These are phyloP conservation scores for Ehretia macrophylla DNA, from an alignment of 257 asterid genomes.

Conservation along the genomic window DNA sequence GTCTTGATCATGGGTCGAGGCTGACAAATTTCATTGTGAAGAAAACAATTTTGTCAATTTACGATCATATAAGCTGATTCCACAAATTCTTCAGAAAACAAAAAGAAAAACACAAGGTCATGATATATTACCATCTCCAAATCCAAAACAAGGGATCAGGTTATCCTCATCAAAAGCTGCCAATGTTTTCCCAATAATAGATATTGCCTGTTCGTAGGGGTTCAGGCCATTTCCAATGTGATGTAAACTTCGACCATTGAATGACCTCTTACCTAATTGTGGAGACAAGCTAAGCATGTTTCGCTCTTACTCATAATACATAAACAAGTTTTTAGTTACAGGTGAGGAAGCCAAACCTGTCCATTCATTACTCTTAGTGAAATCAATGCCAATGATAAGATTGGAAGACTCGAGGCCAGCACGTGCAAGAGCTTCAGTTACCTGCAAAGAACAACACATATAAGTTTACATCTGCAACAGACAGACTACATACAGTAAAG, in stretches of 20 bases:
- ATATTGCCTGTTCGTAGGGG: slow-evolving; percentile 90
- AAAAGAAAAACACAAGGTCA: background rate
- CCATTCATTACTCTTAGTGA: slow-evolving; percentile 98
- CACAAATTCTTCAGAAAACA: background rate
- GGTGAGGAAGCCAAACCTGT: slow-evolving; percentile 49
- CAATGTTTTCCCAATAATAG: slow-evolving; percentile 88
- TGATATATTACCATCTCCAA: slow-evolving; percentile 72
- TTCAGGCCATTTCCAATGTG: slow-evolving; percentile 57
- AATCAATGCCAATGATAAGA: slow-evolving; percentile 88
- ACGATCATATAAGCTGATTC: background rate
- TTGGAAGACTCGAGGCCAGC: slow-evolving; percentile 97
- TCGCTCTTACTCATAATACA: background rate
- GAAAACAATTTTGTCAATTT: slow-evolving; percentile 3
- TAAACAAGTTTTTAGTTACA: background rate
- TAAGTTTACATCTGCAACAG: background rate
- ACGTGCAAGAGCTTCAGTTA: slow-evolving; percentile 78
- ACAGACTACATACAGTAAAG: background rate
- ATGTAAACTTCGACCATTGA: slow-evolving; percentile 67
- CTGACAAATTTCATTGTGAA: slow-evolving; percentile 34
- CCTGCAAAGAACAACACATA: slow-evolving; percentile 33
- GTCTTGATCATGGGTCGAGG: slow-evolving; percentile 84
- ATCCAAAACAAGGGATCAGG: slow-evolving; percentile 93
- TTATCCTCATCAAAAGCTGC: slow-evolving; percentile 91
- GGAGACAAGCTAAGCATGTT: slow-evolving; percentile 27
- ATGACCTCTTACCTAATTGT: slow-evolving; percentile 66